Conservation (phyloP, 2,329 filamentous ascomycete species). For the Pleurostoma richardsiae region DNA sequence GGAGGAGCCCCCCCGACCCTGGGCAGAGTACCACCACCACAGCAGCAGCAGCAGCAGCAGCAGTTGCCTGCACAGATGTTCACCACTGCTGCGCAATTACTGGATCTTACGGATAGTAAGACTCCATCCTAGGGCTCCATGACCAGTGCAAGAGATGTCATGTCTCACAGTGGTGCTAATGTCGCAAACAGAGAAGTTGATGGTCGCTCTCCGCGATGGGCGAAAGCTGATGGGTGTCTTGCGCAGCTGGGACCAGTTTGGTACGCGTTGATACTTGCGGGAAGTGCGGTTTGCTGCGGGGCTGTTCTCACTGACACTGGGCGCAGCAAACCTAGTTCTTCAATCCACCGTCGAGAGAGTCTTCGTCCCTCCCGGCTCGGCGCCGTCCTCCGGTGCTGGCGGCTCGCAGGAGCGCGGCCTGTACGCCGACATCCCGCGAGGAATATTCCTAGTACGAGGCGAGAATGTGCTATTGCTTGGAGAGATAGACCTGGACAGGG, state of each 20-base stretch:
- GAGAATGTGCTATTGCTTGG: slow-evolving; percentile 96
- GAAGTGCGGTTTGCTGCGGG: background rate
- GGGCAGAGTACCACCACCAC: slow-evolving; percentile 16
- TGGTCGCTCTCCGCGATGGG: slow-evolving; percentile 86
- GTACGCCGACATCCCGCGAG: slow-evolving; percentile 80
- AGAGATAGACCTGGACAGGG: slow-evolving; percentile 94
- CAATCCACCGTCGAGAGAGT: slow-evolving; percentile 89
- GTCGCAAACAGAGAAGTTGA: slow-evolving; percentile 72
- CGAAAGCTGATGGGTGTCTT: slow-evolving; percentile 90
- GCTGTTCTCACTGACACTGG: background rate
- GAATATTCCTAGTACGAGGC: slow-evolving; percentile 86
- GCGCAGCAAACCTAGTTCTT: slow-evolving; percentile 82
- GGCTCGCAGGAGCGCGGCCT: slow-evolving; percentile 39
- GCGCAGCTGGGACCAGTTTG: slow-evolving; percentile 96
- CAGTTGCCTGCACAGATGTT: slow-evolving; percentile 95
- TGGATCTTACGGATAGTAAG: slow-evolving; percentile 97
- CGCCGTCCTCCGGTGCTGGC: slow-evolving; percentile 25
- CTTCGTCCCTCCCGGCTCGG: slow-evolving; percentile 55
- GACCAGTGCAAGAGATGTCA: background rate
- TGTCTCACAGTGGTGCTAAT: slow-evolving; percentile 17
- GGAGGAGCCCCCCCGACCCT: slow-evolving; percentile 19
- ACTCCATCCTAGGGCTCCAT: slow-evolving; percentile 2
- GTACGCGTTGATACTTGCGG: slow-evolving; percentile 44
- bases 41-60: slow-evolving; percentile 34
- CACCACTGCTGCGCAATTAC: slow-evolving; percentile 89